Base-by-base conservation (phyloP, 768 basidiomycete species). In the Boletus rubroflammeus region DNA sequence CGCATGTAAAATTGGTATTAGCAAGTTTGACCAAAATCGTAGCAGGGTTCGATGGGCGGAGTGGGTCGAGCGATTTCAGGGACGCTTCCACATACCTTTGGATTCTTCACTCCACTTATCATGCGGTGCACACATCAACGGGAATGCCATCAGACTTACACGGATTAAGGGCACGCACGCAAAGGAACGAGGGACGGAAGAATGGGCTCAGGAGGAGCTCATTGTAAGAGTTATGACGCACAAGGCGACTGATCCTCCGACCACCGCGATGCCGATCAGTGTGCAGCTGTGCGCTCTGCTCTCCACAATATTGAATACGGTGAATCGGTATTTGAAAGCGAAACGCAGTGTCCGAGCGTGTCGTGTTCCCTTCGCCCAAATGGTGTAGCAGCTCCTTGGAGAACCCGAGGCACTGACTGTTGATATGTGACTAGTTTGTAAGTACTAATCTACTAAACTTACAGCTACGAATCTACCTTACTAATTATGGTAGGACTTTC, bases 171-270 rank as follows among this genome's bases (percentile, higher is more conserved):
- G 19, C 5, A 21, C 14, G 21, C 42, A 38, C 35, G 2, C 47
- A 31, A 47, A 31, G 42, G 38, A 39, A 36, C 26, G 54, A 40
- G n/a, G 39, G 32, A 17, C 31, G 28, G 31, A 41, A 34, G 28
- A 32, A 34, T 36, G 50, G 47, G 7, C 23, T 43, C 40, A 53
- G 34, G 55, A 41, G 51, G 54, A 39, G 29, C 14, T 36, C 50
- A 6, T n/a, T 26, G 34, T 19, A 50, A 9, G 11, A 17, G 10
- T 29, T 44, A 43, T 44, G 29, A 53, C 46, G 25, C 51, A 53
- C 53, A 26, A 26, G 21, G 48, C 3, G 13, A 47, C 26, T 46
- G 52, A 64, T 64, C 58, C 62, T 55, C 65, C 42, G 56, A 35
- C 25, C 11, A 50, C 40, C 8, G 26, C 17, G 15, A 48, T 17